A percentile compares a stretch with the other conserved stretches of the same genome.
Conservation (phyloP, 1,284 basidiomycete genomes). For the Ceratobasidium sp. region DNA sequence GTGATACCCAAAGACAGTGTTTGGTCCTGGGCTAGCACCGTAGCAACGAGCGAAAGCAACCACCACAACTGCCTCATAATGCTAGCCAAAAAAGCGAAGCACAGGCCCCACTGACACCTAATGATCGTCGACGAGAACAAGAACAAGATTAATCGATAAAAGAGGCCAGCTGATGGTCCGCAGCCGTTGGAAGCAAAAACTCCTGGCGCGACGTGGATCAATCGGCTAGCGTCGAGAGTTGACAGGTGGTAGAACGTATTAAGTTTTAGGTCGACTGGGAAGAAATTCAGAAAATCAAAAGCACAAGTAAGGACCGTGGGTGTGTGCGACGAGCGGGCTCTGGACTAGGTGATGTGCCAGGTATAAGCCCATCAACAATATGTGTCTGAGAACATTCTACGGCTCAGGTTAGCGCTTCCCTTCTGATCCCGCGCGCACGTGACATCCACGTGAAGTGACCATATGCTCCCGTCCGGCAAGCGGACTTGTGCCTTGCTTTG, state of each 20-base stretch:
- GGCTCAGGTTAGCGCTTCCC: constrained; percentile 8
- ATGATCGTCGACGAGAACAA: constrained; percentile 13
- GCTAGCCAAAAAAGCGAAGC: not conserved
- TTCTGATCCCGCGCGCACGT: not conserved
- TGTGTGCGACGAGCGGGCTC: not conserved
- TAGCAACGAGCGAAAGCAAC: constrained; percentile 17
- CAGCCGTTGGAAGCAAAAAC: constrained; percentile 16
- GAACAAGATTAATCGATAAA: too few relatives aligned
- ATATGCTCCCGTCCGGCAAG: constrained; percentile 14
- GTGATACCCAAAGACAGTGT: constrained; percentile 29
- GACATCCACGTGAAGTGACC: constrained; percentile 12
- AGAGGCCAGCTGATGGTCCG: constrained; percentile 21
- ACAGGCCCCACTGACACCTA: not conserved
- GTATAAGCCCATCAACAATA: constrained; percentile 32
- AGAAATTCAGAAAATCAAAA: not conserved
- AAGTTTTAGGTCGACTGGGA: not conserved
- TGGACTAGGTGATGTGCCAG: constrained; percentile 17
- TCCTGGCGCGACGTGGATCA: constrained; percentile 27
- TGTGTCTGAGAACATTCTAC: constrained; percentile 9
- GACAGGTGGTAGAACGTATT: constrained; percentile 14
- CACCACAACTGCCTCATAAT: constrained; percentile 26
- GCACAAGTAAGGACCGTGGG: constrained; percentile 42
- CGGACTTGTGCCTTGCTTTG: constrained; percentile 2
- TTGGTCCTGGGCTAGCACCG: constrained; percentile 28
- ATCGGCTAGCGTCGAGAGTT: constrained; percentile 34